phyloP scores from a whole-genome alignment of 2,329 filamentous ascomycete species.

The Coleophoma eucalyptorum region DNA sequence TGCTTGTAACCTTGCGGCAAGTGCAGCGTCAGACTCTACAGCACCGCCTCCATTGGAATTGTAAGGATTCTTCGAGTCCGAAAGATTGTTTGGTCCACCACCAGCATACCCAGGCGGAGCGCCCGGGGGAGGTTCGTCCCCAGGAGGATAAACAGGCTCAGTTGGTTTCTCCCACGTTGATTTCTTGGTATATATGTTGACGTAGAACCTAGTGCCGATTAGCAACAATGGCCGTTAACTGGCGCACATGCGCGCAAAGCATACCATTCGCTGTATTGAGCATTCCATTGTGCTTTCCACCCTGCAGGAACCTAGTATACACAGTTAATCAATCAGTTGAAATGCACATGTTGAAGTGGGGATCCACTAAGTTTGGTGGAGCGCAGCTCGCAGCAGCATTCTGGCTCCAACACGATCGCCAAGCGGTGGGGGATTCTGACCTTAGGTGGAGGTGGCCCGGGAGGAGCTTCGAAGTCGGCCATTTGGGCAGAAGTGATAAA shows the following conservation, averaged over 20 bases:
- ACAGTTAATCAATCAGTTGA: too few relatives aligned
- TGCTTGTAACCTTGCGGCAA: constrained; percentile 76
- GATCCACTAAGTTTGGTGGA: not conserved
- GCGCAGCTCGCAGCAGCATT: not conserved
- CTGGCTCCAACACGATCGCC: not conserved
- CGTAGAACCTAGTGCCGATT: constrained; percentile 68
- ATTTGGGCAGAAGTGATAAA: constrained; percentile 10
- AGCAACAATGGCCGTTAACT: constrained; percentile 12
- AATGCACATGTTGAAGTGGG: too few relatives aligned
- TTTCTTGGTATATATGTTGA: constrained; percentile 82
- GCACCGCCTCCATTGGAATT: constrained; percentile 10
- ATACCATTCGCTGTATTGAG: constrained; percentile 82
- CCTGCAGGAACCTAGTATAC: constrained; percentile 57
- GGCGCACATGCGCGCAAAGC: constrained; percentile 11
- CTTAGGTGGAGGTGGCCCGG: constrained; percentile 41
- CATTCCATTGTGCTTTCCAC: constrained; percentile 83
- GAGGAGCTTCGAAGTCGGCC: constrained; percentile 18
- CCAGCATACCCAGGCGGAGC: constrained; percentile 66
- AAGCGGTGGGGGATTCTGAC: constrained; percentile 6
- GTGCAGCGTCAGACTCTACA: constrained; percentile 63
- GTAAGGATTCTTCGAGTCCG: constrained; percentile 12
- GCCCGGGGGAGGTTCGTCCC: constrained; percentile 45
- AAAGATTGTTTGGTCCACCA: constrained; percentile 34
- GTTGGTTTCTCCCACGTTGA: constrained; percentile 90
- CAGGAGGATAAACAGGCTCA: constrained; percentile 59